Evolutionary conservation across 2,329 filamentous ascomycete genomes (phyloP).

Genomic region (Rhexocercosporidium sp.): DNA sequence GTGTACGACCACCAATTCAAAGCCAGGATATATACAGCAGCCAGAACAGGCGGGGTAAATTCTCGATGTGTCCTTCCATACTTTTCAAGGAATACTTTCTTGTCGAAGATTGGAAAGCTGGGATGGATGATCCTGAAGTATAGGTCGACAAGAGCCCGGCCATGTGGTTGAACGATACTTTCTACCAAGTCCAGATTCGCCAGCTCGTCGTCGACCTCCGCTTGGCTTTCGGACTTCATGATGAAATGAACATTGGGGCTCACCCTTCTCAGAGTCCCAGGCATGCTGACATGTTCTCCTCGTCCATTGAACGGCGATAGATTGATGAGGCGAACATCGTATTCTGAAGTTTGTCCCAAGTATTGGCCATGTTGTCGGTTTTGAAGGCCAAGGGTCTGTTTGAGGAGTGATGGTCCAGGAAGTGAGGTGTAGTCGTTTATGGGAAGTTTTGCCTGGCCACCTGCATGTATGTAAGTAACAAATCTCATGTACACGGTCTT

Average conservation of each 20-base stretch:
- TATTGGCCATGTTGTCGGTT: constrained; percentile 78
- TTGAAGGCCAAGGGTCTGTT: constrained; percentile 75
- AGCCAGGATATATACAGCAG: constrained; percentile 65
- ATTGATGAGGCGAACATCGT: constrained; percentile 81
- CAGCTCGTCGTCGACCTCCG: constrained; percentile 49
- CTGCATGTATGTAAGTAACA: constrained; percentile 18
- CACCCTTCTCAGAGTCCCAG: constrained; percentile 72
- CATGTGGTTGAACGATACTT: constrained; percentile 36
- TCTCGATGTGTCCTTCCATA: constrained; percentile 61
- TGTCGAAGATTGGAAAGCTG: constrained; percentile 57
- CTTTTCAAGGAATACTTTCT: constrained; percentile 66
- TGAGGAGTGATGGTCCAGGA: constrained; percentile 66
- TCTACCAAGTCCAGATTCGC: constrained; percentile 39
- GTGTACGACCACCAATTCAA: constrained; percentile 65
- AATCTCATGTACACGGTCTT: neutral
- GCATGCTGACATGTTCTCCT: constrained; percentile 75
- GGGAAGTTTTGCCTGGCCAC: constrained; percentile 27
- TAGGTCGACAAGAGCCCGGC: constrained; percentile 34
- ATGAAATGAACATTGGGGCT: constrained; percentile 78
- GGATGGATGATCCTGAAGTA: constrained; percentile 53
- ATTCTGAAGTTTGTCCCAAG: constrained; percentile 79
- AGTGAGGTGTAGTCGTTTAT: constrained; percentile 60
- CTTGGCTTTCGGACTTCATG: constrained; percentile 73
- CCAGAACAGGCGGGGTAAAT: constrained; percentile 62
- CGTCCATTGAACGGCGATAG: constrained; percentile 78